Conservation (phyloP, 2,329 filamentous ascomycete genomes). For the Aspergillus latus region DNA sequence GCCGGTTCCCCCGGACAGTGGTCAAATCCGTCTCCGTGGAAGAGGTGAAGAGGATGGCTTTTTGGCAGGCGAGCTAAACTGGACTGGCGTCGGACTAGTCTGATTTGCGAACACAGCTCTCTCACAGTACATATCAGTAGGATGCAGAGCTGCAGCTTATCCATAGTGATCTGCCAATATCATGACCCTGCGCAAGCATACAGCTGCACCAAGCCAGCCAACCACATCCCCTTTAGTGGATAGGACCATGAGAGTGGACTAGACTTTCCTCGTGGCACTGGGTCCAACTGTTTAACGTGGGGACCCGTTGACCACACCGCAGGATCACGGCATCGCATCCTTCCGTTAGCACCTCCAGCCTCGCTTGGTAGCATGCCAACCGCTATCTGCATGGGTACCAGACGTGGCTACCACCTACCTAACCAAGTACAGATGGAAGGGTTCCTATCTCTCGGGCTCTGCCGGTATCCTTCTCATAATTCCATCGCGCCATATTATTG, state of each 20-base stretch:
- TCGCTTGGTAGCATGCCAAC: neutral
- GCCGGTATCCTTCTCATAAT: too few relatives aligned
- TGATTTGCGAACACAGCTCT: neutral
- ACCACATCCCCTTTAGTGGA: neutral
- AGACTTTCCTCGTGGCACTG: neutral
- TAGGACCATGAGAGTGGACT: neutral
- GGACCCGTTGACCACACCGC: conserved; percentile 5
- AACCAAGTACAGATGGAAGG: neutral
- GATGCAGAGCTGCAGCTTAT: neutral
- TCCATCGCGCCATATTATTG: neutral
- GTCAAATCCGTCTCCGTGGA: conserved; percentile 32
- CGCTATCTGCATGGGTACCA: conserved; percentile 10
- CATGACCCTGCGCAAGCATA: neutral
- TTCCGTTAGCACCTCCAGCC: neutral
- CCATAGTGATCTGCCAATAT: neutral
- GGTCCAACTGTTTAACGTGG: neutral
- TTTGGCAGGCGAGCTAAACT: conserved; percentile 26
- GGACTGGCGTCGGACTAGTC: neutral
- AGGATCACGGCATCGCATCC: conserved; percentile 7
- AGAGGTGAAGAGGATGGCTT: conserved; percentile 37
- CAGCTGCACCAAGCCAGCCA: neutral
- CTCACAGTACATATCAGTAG: too few relatives aligned
- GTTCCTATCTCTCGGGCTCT: neutral
- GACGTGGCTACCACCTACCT: neutral
- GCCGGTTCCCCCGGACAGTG: conserved; percentile 39